Evolutionary conservation across 2,329 filamentous ascomycete genomes (phyloP).

Genomic region (Fusarium chlamydosporum): DNA sequence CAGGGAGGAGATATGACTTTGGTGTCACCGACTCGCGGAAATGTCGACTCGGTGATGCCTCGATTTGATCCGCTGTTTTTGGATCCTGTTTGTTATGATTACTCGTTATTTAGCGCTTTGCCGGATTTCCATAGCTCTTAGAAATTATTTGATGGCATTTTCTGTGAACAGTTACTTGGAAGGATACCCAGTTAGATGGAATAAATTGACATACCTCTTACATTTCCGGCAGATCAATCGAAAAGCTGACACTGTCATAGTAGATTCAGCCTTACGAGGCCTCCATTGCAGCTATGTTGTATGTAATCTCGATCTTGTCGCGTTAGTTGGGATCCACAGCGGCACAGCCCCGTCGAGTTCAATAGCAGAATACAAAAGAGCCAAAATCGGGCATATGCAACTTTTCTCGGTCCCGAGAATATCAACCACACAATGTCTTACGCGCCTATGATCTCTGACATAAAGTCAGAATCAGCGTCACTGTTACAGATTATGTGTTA

Average conservation of each 20-base stretch:
- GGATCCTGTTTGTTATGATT: constrained; percentile 32
- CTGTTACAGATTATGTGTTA: too few species aligned
- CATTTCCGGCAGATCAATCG: neutral
- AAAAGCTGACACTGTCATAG: too few species aligned
- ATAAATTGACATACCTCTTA: neutral
- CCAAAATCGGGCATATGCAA: neutral
- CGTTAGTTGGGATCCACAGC: neutral
- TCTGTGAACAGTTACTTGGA: neutral
- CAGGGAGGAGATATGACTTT: constrained; percentile 5
- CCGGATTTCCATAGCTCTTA: constrained; percentile 32
- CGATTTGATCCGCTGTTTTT: constrained; percentile 26
- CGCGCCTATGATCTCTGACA: neutral
- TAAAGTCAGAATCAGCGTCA: too few species aligned
- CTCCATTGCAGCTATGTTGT: neutral
- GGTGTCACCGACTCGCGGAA: constrained; percentile 6
- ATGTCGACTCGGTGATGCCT: constrained; percentile 2
- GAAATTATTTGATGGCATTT: neutral
- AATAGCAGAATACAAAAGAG: neutral
- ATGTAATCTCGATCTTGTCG: neutral
- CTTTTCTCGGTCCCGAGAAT: neutral
- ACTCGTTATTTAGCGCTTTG: constrained; percentile 26
- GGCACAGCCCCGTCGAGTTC: neutral
- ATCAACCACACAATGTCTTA: too few species aligned
- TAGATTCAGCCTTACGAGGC: constrained; percentile 1
- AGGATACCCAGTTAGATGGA: constrained; percentile 17